Percentiles rank a stretch among this genome's conserved stretches.
Conservation (phyloP, 768 basidiomycete genomes). For the Suillus hirtellus region DNA sequence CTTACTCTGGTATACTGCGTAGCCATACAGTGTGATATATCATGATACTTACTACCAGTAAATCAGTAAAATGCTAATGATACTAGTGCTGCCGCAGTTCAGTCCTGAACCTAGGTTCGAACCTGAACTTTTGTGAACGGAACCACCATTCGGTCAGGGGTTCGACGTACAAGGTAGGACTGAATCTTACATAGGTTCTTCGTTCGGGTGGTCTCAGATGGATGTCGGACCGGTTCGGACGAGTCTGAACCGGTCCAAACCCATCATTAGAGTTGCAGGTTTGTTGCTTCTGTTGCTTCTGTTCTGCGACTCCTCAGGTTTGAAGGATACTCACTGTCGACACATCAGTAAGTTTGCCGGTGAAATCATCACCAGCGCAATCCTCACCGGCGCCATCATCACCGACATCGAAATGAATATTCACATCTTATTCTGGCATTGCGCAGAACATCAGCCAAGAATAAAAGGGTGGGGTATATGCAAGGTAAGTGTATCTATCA, state of each 20-base stretch:
- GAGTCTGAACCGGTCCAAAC: not conserved
- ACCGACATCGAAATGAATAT: not conserved
- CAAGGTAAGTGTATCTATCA: not conserved
- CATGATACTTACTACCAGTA: not conserved
- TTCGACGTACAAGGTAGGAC: not conserved
- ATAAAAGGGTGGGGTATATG: not conserved
- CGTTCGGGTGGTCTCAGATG: not conserved
- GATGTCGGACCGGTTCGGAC: not conserved
- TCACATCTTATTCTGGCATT: not conserved
- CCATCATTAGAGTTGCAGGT: not conserved
- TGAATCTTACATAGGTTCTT: not conserved
- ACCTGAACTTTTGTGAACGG: not conserved
- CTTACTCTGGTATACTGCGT: not conserved
- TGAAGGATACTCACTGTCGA: not conserved
- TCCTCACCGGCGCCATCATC: not conserved
- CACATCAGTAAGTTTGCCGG: slow-evolving; percentile 2
- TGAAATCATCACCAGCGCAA: not conserved
- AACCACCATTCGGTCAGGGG: not conserved
- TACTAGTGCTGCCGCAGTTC: not conserved
- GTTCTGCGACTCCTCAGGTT: slow-evolving; percentile 3
- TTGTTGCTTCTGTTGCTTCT: not conserved
- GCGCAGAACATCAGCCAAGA: not conserved
- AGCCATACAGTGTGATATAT: slow-evolving; percentile 1
- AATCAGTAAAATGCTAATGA: not conserved
- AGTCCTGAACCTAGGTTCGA: no score